Base-by-base conservation (phyloP, 2,329 filamentous ascomycete species). In the Ascochyta lentis region DNA sequence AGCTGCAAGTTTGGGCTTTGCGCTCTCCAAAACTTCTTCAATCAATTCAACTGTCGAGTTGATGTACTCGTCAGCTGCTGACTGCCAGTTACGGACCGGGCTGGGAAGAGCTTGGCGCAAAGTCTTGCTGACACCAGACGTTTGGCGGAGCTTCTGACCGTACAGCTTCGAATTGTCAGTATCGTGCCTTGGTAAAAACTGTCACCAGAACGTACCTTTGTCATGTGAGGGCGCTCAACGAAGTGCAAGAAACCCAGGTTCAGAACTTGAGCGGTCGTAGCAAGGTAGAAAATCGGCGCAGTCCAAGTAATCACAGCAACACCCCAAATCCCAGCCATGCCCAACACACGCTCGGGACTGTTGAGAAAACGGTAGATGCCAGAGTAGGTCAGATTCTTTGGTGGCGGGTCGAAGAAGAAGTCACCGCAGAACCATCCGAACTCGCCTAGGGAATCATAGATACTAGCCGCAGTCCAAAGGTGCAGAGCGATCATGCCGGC, bases 391-490 rank as follows among this genome's bases (percentile, higher is more conserved):
- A 98, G 83, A 29, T 70, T 72, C 77, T 95, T 96, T 12, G 89
- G 89, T 10, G 88, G 86, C 41, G 91, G 89, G 59, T 97, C 92
- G 72, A 95, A 97, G 82, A 99, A 98, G 81, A 98, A 99, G 74
- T 99, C 95, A 16, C 95, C 95, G 71, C 93, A 98, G 81, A 98
- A 98, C 94, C 94, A 99, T 67, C 95, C 95, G 69, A 98, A 99
- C 71, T 99, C 95, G 53, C 95, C 95, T 0, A 99, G 86, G 2
- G 92, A 96, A 46, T 97, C 92, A 75, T 98, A 96, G 64, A 98
- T 93, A 75, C 92, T 97, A 62, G 90, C 82, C 1, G 92, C 89
- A 1, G 93, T 96, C 95, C 95, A 99, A 16, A 96, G 77, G 70
- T 99, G 95, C 46, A 99, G 83, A 10, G 89, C 87, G 56, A 98